Evolutionary conservation across 768 basidiomycete genomes (phyloP).

Genomic region (Naganishia onofrii): DNA sequence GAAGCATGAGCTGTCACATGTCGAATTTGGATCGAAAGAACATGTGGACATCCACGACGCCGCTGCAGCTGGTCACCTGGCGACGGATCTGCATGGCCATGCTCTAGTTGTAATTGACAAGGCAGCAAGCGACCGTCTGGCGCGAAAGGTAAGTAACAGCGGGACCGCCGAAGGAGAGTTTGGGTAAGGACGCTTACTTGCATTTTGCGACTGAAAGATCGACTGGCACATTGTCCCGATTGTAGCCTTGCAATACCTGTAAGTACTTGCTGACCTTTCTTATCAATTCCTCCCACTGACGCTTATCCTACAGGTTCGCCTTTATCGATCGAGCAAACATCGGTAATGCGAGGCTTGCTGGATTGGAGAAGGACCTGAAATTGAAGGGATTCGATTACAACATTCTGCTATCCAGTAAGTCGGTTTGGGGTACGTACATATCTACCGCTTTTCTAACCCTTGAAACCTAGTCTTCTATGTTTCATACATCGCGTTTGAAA

Average conservation of each 20-base stretch:
- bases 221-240: conserved; percentile 16
- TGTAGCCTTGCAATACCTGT: conserved; percentile 12
- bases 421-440: background rate
- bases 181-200: background rate
- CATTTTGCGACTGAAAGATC: conserved; percentile 5
- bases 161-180: background rate
- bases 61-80: conserved; percentile 17
- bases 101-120: conserved; percentile 24
- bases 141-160: conserved; percentile 25
- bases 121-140: conserved; percentile 25
- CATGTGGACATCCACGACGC: conserved; percentile 21
- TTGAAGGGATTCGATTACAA: conserved; percentile 36
- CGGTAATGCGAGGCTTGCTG: conserved; percentile 31
- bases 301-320: conserved; percentile 16
- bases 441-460: background rate
- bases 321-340: conserved; percentile 32
- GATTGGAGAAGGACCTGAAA: conserved; percentile 38
- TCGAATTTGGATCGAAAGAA: background rate
- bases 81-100: conserved; percentile 13
- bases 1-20: conserved; percentile 1
- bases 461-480: conserved; percentile 25
- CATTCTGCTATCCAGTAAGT: conserved; percentile 24
- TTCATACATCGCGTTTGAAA: conserved; percentile 22
- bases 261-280: background rate
- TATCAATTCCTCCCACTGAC: background rate